These are phyloP conservation scores for Saposhnikovia divaricata DNA, from an alignment of 129 eudicot species.

Conservation along the genomic window DNA sequence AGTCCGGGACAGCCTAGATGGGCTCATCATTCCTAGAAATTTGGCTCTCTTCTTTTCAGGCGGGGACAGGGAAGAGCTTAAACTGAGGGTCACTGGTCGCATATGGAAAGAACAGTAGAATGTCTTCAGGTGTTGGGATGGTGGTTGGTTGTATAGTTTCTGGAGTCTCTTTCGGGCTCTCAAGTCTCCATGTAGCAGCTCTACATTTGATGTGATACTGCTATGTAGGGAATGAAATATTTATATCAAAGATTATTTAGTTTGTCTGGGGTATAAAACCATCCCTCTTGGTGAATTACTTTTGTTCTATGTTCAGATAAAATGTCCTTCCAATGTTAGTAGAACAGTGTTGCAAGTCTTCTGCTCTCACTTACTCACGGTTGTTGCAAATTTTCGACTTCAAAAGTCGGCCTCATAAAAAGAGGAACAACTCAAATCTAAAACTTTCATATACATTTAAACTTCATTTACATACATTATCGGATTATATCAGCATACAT, in stretches of 20 bases:
- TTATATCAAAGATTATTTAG: neutral
- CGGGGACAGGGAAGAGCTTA: constrained; percentile 75
- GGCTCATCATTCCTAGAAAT: constrained; percentile 63
- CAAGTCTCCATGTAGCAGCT: neutral
- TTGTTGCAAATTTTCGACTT: neutral
- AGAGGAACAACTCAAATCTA: neutral
- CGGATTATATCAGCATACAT: neutral
- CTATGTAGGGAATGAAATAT: neutral
- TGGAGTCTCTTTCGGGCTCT: neutral
- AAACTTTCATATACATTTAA: no score
- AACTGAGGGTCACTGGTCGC: constrained; percentile 68
- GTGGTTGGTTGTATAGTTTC: constrained; percentile 15
- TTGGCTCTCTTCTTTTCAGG: constrained; percentile 78
- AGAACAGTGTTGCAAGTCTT: neutral
- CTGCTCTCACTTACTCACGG: neutral
- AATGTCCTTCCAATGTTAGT: neutral
- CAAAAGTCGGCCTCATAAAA: no score
- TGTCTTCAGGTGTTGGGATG: neutral
- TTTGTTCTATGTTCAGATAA: neutral
- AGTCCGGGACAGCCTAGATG: constrained; percentile 87
- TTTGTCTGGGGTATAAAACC: neutral
- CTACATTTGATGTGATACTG: neutral
- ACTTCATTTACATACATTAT: neutral
- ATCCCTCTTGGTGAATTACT: neutral
- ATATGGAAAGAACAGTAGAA: constrained; percentile 65